Evolutionary conservation across 164 flowering plant species (phyloP).

Genomic region (Magnolia officinalis): DNA sequence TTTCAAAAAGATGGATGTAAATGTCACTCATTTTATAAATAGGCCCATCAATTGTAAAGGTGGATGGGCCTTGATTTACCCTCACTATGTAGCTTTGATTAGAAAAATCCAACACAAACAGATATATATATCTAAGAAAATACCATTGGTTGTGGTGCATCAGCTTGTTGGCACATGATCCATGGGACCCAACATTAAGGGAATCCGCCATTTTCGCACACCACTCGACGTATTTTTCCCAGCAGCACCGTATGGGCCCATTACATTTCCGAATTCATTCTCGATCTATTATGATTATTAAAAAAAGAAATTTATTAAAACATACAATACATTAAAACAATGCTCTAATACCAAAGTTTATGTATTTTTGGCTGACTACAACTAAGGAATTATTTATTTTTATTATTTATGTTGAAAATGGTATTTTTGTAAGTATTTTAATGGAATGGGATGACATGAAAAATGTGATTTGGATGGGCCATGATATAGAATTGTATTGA

Average conservation of each 20-base stretch:
- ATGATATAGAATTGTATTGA: too few species aligned
- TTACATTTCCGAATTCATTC: constrained; percentile 43
- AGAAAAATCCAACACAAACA: too few species aligned
- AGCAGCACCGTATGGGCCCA: constrained; percentile 24
- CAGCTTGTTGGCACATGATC: constrained; percentile 51
- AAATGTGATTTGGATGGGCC: too few species aligned
- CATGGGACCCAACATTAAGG: constrained; percentile 41
- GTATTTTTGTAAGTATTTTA: not conserved
- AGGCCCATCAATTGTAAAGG: too few species aligned
- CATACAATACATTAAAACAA: not conserved
- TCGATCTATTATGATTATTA: constrained; percentile 29
- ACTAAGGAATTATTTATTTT: constrained; percentile 14
- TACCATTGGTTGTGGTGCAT: constrained; percentile 53
- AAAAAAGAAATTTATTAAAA: not conserved
- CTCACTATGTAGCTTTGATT: too few species aligned
- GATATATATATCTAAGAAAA: too few species aligned
- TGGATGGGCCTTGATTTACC: too few species aligned
- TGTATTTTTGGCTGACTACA: not conserved
- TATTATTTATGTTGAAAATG: not conserved
- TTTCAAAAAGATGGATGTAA: too few species aligned
- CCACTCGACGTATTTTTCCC: constrained; percentile 42
- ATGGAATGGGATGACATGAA: too few species aligned
- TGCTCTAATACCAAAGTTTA: not conserved
- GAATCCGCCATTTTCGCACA: constrained; percentile 40
- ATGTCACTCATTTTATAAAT: too few species aligned